Base-by-base conservation (phyloP, 2,329 filamentous ascomycete species). In the Curvularia verruculosa region DNA sequence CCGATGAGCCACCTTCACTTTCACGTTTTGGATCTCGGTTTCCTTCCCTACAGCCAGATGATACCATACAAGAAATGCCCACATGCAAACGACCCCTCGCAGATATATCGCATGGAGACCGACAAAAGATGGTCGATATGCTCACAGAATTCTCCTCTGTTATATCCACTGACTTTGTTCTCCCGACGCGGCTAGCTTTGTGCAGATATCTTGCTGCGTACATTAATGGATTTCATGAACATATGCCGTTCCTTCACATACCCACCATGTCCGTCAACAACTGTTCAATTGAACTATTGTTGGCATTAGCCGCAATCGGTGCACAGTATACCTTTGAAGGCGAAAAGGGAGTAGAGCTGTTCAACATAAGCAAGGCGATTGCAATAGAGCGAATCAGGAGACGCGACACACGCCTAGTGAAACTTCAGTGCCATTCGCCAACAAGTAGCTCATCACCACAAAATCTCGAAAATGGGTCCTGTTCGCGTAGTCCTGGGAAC, bases 151-250 rank as follows among this genome's bases (percentile, higher is more conserved):
- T 88, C 60, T 84, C 84, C 0, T 79, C 82, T 0, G 83, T 87
- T 4, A 72, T 89, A 21, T 84, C 87, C 0, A 79, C 76, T 50
- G 85, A 86, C 63, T 91, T 91, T 62, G 82, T 85, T 3, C 84
- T 91, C 48, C 88, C 89, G 1, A 90, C 88, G 4, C 83, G 88
- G 3, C 83, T 90, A 63, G 89, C 89, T 0, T 72, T 91, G 26
- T 87, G 86, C 2, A 79, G 89, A 31, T 91, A 90, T 60, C 75
- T 91, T 29, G 87, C 89, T 56, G 88, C 87, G 1, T 91, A 90
- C 65, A 84, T 90, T 51, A 85, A 83, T 56, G 87, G 88, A 0
- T 90, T 91, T 56, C 81, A 86, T 55, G 80, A 83, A 24, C 83
- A 85, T 58, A 78, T 86, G 39, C 84, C 84, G 0, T 85, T 91